Evolutionary conservation across 768 basidiomycete genomes (phyloP).

Genomic region (Coprinopsis strossmayeri): DNA sequence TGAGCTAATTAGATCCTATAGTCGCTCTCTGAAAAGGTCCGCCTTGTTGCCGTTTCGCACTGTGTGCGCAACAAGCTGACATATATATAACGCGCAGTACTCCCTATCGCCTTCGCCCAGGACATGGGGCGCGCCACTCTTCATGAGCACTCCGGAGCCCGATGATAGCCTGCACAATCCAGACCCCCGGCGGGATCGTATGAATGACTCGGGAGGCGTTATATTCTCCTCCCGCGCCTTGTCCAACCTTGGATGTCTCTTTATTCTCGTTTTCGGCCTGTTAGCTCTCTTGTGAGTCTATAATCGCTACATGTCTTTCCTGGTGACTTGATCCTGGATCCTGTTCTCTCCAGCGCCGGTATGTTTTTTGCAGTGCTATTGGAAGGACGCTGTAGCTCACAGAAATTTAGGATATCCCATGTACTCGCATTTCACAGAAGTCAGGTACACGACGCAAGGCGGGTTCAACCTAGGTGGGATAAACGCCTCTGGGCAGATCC

Average conservation of each 20-base stretch:
- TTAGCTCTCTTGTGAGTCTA: constrained; percentile 43
- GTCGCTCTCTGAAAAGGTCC: neutral
- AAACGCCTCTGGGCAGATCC: constrained; percentile 68
- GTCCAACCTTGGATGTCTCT: constrained; percentile 54
- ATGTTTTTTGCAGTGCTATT: constrained; percentile 7
- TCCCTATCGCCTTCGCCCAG: constrained; percentile 35
- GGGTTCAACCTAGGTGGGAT: constrained; percentile 74
- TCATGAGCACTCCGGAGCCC: constrained; percentile 35
- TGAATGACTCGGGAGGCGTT: constrained; percentile 44
- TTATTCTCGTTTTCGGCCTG: constrained; percentile 37
- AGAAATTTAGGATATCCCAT: constrained; percentile 42
- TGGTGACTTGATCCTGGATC: neutral
- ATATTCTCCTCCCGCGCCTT: constrained; percentile 56
- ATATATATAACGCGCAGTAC: constrained; percentile 16
- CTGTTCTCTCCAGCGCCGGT: constrained; percentile 27
- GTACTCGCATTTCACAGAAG: constrained; percentile 35
- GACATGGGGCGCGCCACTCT: constrained; percentile 39
- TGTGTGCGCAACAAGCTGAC: neutral
- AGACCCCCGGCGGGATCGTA: constrained; percentile 44
- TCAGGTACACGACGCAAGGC: constrained; percentile 36
- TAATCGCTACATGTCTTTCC: neutral
- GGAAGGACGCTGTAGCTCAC: neutral
- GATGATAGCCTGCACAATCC: constrained; percentile 60
- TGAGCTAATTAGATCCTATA: neutral
- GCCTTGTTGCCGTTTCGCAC: neutral